Conservation (phyloP, 2,329 filamentous ascomycete species). For the Pseudopyricularia javanii region DNA sequence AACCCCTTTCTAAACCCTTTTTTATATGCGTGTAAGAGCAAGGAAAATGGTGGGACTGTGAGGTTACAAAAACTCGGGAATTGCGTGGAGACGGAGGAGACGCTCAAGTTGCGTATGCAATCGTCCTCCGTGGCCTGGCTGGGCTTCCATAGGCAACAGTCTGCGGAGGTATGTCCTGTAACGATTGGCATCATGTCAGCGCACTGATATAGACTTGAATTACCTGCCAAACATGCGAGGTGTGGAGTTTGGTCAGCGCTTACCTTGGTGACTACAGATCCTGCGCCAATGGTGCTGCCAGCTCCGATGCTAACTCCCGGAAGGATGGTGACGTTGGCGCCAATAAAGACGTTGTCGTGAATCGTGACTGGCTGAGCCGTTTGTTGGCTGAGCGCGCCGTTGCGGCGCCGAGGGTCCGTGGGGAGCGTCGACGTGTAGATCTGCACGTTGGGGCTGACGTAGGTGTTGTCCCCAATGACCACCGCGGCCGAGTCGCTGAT, state of each 20-base stretch:
- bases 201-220: neutral
- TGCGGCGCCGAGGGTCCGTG: conserved; percentile 59
- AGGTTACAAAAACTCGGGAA: neutral
- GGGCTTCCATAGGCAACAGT: conserved; percentile 12
- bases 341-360: conserved; percentile 77
- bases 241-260: conserved; percentile 9
- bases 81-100: neutral
- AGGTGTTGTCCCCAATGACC: conserved; percentile 63
- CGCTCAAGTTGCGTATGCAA: neutral
- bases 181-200: neutral
- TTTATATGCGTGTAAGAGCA: neutral
- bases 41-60: neutral
- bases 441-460: conserved; percentile 75
- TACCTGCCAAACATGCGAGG: neutral
- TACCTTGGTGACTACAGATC: conserved; percentile 72
- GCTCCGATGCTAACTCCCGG: conserved; percentile 70
- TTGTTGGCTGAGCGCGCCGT: conserved; percentile 62
- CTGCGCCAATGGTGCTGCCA: conserved; percentile 70
- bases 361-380: conserved; percentile 63
- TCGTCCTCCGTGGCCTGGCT: conserved; percentile 7
- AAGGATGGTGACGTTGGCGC: conserved; percentile 64
- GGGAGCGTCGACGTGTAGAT: conserved; percentile 67
- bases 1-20: neutral
- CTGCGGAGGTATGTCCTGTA: conserved; percentile 1
- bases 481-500: conserved; percentile 81